Evolutionary conservation across 2,329 filamentous ascomycete genomes (phyloP), one percentile per base, ranked within the genome.

Genomic region (Didymella pomorum): DNA sequence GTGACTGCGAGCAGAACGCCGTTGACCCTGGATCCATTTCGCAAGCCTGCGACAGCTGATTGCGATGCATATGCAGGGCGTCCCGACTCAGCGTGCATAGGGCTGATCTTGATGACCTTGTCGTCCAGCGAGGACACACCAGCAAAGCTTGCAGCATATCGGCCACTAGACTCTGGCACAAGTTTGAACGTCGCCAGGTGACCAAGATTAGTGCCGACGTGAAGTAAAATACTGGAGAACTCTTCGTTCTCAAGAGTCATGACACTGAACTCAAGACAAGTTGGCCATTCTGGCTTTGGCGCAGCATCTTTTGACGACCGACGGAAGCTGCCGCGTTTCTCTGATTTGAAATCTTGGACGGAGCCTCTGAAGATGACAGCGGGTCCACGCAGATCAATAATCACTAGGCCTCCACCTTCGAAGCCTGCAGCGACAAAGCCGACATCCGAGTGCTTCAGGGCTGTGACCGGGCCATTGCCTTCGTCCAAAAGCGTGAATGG

Each of bases 211-310:
- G 95, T 98, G 20, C 95, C 95, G 2, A 96, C 91, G 66, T 98
- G 96, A 65, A 95, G 90, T 58, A 89, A 87, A 56, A 99, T 96
- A 70, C 93, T 97, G 1, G 95, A 98, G 74, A 96, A 99, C 64
- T 92, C 86, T 71, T 98, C 94, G n/a, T 89, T 91, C 42, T 98
- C 95, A 4, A 97, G 80, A 3, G 91, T 96, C 87, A 99, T 89
- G 50, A 79, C 92, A 52, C 92, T 92, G 79, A 98, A 99, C 71
- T 97, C 92, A 26, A 98, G 87, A 28, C 82, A 84, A 0, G 92
- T 92, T 0, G 92, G 87, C 85, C 88, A 96, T 70, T 97, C 93
- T 46, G 80, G 73, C 51, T 82, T 81, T 14, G 68, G 57, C 1
- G 80, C 73, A 5, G 83, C 75, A 23, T 80, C 76, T 50, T 76